Evolutionary conservation across 1,139 yeast species (phyloP), one percentile per base, ranked within the genome.

Genomic region (Pneumocystis oryctolagi): DNA sequence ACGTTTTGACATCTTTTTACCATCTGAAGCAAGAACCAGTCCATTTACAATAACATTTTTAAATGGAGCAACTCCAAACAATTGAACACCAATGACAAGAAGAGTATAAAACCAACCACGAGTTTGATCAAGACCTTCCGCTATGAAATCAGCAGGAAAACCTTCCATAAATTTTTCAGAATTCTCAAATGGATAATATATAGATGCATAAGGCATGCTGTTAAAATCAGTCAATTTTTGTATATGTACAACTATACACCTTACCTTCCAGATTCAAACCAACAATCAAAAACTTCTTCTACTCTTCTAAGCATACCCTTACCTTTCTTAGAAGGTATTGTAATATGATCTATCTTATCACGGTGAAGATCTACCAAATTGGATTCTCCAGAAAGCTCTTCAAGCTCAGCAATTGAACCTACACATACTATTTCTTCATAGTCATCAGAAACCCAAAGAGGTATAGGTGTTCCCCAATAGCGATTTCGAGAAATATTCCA

Each of bases 71-170:
- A 84, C 82, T 71, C 87, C 86, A 78, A 92, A 92, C 71, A 94
- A 79, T 70, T 92, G 97, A 65, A 96, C 89, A 74, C 98, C 98
- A 71, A 94, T 80, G 34, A 94, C 97, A 58, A 96, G 85, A 74
- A 94, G 80, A 62, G 98, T 92, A 77, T 94, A 94, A 78, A 94
- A 94, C 99, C 99, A 92, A 73, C 99, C 99, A 83, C 99, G 88
- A 63, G 99, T 92, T 79, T 92, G 99, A 78, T 92, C 99, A 70
- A 92, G 83, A 77, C 99, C 99, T 79, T 92, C 99, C 66, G 97
- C 86, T 71, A 92, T 94, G 76, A 92, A 92, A 75, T 94, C 92
- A 56, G 96, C 99, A 63, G 98, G 98, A 84, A 87, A 92, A 62
- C 87, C 82, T 65, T 81, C 74, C 63, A 79, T 72, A 77, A 92